These are phyloP conservation scores for Coemansia sp. DNA, from an alignment of 192 early-diverging fungal species.

Conservation along the genomic window DNA sequence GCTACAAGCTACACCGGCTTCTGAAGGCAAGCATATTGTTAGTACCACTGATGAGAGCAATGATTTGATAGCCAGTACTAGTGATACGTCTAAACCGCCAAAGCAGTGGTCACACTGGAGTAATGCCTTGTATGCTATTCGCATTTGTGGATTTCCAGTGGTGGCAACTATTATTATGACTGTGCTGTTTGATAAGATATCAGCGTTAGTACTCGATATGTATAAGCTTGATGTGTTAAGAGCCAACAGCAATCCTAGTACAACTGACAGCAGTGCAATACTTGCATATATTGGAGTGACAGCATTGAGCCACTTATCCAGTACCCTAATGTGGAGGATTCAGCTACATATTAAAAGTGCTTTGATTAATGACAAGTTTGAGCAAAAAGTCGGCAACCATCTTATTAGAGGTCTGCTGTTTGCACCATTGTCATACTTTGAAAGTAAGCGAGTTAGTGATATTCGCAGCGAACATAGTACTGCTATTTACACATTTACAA, in stretches of 20 bases:
- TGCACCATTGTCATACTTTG: conserved; percentile 12
- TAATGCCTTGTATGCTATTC: conserved; percentile 50
- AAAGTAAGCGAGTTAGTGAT: neutral
- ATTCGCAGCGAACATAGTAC: neutral
- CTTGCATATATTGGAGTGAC: neutral
- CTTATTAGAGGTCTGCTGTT: conserved; percentile 8
- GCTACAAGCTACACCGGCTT: neutral
- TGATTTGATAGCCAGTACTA: no score
- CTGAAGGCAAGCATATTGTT: neutral
- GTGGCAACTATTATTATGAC: neutral
- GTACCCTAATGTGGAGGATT: neutral
- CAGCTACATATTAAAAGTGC: neutral
- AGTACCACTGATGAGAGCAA: neutral
- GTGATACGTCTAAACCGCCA: neutral
- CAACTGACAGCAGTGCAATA: neutral
- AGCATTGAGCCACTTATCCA: neutral
- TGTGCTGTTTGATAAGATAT: neutral
- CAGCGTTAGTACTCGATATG: neutral
- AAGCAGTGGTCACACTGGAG: conserved; percentile 47
- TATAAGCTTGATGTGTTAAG: conserved; percentile 2
- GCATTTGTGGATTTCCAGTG: neutral
- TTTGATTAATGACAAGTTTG: neutral
- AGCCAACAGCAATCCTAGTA: neutral
- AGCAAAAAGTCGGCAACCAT: neutral
- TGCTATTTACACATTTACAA: neutral